These are phyloP conservation scores for Fagus sylvatica DNA, from an alignment of 306 rosid species.

Conservation along the genomic window DNA sequence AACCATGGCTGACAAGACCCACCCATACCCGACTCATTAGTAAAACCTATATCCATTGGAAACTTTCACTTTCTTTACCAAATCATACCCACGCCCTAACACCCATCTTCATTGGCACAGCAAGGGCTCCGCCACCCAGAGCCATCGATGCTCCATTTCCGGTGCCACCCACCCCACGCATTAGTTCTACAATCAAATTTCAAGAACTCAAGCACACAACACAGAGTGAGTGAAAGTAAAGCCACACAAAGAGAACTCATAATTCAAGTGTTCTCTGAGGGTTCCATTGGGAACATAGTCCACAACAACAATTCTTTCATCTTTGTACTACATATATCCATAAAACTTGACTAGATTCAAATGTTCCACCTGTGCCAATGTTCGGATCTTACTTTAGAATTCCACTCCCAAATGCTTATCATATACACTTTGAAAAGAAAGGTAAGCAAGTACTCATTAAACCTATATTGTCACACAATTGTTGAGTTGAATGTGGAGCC, in stretches of 20 bases:
- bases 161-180: too few relatives aligned
- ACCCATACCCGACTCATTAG: too few relatives aligned
- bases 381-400: conserved; percentile 83
- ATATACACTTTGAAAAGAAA: conserved; percentile 57
- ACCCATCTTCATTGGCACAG: too few relatives aligned
- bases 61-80: too few relatives aligned
- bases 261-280: conserved; percentile 88
- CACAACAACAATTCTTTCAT: conserved; percentile 77
- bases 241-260: conserved; percentile 48
- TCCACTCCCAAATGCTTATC: conserved; percentile 80
- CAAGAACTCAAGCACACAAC: conserved; percentile 23
- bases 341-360: conserved; percentile 75
- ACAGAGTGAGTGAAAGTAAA: conserved; percentile 1
- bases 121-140: too few relatives aligned
- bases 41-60: too few relatives aligned
- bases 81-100: too few relatives aligned
- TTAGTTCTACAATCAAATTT: conserved; percentile 24
- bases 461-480: conserved; percentile 3
- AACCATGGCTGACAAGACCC: too few relatives aligned
- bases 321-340: conserved; percentile 72
- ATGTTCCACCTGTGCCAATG: conserved; percentile 82
- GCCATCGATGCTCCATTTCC: too few relatives aligned
- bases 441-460: conserved; percentile 7
- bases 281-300: conserved; percentile 94
- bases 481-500: too few relatives aligned